A percentile compares a stretch with the other conserved stretches of the same genome.
Conservation (phyloP, 345 rosid species). For the Pseudoturritis turrita region DNA sequence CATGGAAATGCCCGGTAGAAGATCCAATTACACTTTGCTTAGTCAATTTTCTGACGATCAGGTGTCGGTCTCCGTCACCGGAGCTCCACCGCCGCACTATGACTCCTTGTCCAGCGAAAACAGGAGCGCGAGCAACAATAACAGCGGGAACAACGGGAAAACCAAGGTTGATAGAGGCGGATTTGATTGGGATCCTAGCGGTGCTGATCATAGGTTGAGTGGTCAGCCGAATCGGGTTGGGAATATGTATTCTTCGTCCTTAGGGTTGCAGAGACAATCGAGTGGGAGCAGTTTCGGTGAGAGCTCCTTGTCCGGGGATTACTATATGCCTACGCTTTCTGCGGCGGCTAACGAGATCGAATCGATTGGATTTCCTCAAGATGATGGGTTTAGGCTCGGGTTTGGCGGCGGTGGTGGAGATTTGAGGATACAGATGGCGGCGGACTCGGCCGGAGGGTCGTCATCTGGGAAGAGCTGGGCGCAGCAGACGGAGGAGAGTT, state of each 20-base stretch:
- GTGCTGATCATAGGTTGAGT: slow-evolving; percentile 43
- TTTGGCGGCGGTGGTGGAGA: slow-evolving; percentile 40
- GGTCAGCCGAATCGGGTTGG: slow-evolving; percentile 49
- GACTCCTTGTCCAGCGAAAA: slow-evolving; percentile 69
- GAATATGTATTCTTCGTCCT: slow-evolving; percentile 44
- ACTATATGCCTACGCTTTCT: slow-evolving; percentile 54
- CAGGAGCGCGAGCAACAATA: slow-evolving; percentile 21
- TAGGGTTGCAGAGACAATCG: slow-evolving; percentile 83
- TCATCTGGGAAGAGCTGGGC: slow-evolving; percentile 96
- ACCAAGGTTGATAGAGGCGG: slow-evolving; percentile 44
- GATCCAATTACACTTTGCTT: slow-evolving; percentile 83
- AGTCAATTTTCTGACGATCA: slow-evolving; percentile 78
- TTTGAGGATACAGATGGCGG: slow-evolving; percentile 38
- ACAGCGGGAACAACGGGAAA: slow-evolving; percentile 33
- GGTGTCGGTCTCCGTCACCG: slow-evolving; percentile 42
- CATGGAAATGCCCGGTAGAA: slow-evolving; percentile 89
- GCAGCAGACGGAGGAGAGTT: slow-evolving; percentile 99
- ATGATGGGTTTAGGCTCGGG: slow-evolving; percentile 42
- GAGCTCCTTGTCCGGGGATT: slow-evolving; percentile 93
- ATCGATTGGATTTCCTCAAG: slow-evolving; percentile 46
- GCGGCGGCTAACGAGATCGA: slow-evolving; percentile 70
- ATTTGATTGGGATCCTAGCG: slow-evolving; percentile 66
- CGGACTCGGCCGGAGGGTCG: slow-evolving; percentile 37
- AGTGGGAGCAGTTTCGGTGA: slow-evolving; percentile 98
- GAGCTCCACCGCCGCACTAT: slow-evolving; percentile 45